These are phyloP conservation scores for Fusarium foetens DNA, from an alignment of 2,329 filamentous ascomycete genomes.

Conservation along the genomic window DNA sequence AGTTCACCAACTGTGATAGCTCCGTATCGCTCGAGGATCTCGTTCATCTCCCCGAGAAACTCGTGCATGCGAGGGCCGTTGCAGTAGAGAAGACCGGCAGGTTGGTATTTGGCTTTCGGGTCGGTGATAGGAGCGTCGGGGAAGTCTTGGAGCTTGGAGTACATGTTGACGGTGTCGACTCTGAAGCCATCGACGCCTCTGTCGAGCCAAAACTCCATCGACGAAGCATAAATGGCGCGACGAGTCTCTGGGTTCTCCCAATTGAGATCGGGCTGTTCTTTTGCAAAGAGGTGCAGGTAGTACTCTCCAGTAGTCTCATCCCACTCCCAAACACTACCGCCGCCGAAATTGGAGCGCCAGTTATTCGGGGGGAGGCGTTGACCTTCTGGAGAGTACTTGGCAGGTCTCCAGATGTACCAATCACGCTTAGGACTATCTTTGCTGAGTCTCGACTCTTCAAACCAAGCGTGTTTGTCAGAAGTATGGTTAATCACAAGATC, in stretches of 20 bases:
- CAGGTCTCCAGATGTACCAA: constrained; percentile 73
- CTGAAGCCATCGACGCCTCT: constrained; percentile 78
- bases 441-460: constrained; percentile 34
- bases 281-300: constrained; percentile 80
- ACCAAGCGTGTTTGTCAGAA: constrained; percentile 43
- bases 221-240: constrained; percentile 74
- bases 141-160: constrained; percentile 70
- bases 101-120: constrained; percentile 59
- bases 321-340: constrained; percentile 73
- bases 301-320: constrained; percentile 79
- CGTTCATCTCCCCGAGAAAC: constrained; percentile 73
- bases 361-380: constrained; percentile 78
- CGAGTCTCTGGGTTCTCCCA: constrained; percentile 79
- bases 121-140: constrained; percentile 67
- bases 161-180: constrained; percentile 80
- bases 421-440: constrained; percentile 50
- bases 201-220: constrained; percentile 83
- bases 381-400: constrained; percentile 62
- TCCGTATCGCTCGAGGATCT: constrained; percentile 67
- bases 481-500: constrained; percentile 43
- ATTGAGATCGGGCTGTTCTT: constrained; percentile 85
- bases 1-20: constrained; percentile 79
- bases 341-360: constrained; percentile 72
- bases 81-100: constrained; percentile 66
- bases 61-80: constrained; percentile 77